phyloP scores from a whole-genome alignment of 1,284 basidiomycete genomes.

The Polyporus tsugae region DNA sequence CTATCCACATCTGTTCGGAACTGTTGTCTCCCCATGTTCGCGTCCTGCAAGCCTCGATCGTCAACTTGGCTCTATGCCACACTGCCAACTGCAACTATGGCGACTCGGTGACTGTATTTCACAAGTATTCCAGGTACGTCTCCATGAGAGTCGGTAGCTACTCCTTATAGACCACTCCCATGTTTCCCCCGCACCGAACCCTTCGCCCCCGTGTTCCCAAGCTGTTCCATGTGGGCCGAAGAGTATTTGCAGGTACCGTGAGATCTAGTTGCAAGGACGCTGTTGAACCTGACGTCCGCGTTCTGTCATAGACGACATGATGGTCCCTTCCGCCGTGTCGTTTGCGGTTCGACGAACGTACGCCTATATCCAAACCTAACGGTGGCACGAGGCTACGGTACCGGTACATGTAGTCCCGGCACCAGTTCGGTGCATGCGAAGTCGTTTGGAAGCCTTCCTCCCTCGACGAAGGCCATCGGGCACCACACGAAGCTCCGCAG shows the following conservation, averaged over 20 bases:
- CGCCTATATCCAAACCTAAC: background rate
- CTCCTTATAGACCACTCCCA: background rate
- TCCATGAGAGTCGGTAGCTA: background rate
- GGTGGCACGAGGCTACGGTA: background rate
- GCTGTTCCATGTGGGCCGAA: background rate
- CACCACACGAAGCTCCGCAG: background rate
- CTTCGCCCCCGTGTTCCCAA: background rate
- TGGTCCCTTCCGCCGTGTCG: background rate
- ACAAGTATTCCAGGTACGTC: background rate
- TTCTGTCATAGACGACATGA: background rate
- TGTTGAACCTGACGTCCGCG: background rate
- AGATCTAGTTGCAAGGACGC: background rate
- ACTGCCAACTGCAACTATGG: too few species aligned
- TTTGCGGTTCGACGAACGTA: background rate
- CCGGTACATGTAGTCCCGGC: constrained; percentile 3
- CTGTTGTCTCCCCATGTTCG: background rate
- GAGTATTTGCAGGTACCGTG: background rate
- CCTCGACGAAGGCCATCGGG: background rate
- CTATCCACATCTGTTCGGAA: background rate
- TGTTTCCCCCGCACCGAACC: background rate
- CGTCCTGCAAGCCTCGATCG: background rate
- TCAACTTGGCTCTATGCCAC: too few species aligned
- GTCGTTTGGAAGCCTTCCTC: background rate
- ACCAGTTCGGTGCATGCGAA: background rate
- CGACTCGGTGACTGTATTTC: background rate